Base-by-base conservation (phyloP, 305 asterid species). In the Fraxinus velutina region DNA sequence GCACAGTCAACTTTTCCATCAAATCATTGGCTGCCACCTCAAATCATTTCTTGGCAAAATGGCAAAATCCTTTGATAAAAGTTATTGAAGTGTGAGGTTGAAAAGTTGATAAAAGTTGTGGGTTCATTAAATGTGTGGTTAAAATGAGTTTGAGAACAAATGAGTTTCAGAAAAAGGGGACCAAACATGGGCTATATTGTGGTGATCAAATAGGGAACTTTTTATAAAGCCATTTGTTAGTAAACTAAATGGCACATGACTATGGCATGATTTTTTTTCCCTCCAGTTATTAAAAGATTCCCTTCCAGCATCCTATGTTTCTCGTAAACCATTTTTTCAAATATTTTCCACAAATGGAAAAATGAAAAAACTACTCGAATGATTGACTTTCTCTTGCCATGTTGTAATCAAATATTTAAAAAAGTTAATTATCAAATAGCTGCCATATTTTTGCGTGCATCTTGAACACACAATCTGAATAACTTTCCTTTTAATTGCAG, bases 401-500 rank as follows among this genome's bases (percentile, higher is more conserved):
- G 24, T 55, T 39, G 78, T 70, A 75, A 80, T 72, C 71, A 78
- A 64, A 82, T 73, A 22, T 73, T 64, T 77, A 71, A 33, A 37
- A 68, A 76, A 77, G 74, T 50, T 70, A 55, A 17, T 44, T 83
- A 74, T 33, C 57, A 19, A 76, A 74, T 50, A 24, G 39, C 74
- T 27, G 17, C 74, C 70, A 19, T 68, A 10, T 29, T 68, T 50
- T 50, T 50, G 60, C 21, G 60, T 78, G 19, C 83, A 36, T 30
- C 78, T 70, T 52, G 15, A 22, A 73, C 74, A 10, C 39, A 52
- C 9, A 21, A 21, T 70, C 44, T 72, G 55, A 80, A 57, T 36
- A 24, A 66, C 62, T 73, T 52, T 73, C 80, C 68, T 75, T 88
- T 57, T 73, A 75, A 78, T 80, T 93, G 88, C 98, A 96, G 99